Evolutionary conservation across 2,329 filamentous ascomycete genomes (phyloP).

Genomic region (Grosmannia huntii): DNA sequence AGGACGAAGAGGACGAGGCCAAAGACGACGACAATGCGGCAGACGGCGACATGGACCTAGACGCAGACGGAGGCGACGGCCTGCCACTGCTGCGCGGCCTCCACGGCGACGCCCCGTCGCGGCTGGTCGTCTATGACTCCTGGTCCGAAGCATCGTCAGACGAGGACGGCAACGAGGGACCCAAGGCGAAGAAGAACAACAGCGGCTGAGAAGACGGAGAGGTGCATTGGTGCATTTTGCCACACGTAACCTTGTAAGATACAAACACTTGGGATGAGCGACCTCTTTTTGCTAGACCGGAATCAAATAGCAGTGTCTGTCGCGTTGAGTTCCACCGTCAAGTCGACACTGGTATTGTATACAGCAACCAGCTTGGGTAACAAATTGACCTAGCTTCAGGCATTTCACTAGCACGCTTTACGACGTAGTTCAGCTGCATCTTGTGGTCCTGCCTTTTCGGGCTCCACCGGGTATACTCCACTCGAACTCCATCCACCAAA

Average conservation of each 20-base stretch:
- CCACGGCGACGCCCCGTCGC: not conserved
- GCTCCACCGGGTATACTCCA: not conserved
- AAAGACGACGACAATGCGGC: not conserved
- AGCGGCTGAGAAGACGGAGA: no score
- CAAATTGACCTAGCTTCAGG: no score
- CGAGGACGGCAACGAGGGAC: not conserved
- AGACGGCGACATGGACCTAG: not conserved
- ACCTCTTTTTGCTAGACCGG: no score
- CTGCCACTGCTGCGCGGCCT: not conserved
- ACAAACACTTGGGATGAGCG: no score
- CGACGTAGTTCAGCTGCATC: not conserved
- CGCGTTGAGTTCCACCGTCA: no score
- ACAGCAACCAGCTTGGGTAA: no score
- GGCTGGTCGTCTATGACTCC: constrained; percentile 14
- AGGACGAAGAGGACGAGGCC: not conserved
- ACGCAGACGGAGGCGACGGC: not conserved
- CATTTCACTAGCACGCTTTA: no score
- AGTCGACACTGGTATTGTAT: no score
- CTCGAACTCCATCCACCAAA: no score
- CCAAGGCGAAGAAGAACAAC: not conserved
- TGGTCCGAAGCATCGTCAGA: constrained; percentile 13
- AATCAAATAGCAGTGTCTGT: no score
- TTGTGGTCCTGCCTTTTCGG: not conserved
- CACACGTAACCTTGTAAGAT: no score
- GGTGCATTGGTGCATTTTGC: no score